These are phyloP conservation scores for Yarrowia galli DNA, from an alignment of 1,139 yeast genomes.

Conservation along the genomic window DNA sequence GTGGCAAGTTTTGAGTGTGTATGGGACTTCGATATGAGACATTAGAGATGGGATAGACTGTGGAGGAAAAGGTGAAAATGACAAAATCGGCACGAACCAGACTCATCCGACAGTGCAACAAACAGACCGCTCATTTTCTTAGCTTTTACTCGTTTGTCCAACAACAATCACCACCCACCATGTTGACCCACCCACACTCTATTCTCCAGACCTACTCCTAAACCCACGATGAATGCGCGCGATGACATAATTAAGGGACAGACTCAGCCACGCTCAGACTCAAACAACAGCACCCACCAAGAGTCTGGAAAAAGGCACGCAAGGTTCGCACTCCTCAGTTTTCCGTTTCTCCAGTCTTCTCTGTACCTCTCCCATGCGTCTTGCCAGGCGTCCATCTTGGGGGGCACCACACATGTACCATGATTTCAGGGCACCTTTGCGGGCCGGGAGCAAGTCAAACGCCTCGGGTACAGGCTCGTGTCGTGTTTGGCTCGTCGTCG, in stretches of 20 bases:
- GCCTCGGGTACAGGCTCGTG: neutral
- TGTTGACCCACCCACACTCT: too few relatives aligned
- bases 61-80: too few relatives aligned
- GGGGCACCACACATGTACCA: conserved; percentile 17
- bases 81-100: too few relatives aligned
- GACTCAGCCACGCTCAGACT: conserved; percentile 1
- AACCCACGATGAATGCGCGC: neutral
- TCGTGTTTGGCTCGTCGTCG: neutral
- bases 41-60: neutral
- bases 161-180: too few relatives aligned
- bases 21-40: neutral
- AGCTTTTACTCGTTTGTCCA: too few relatives aligned
- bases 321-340: neutral
- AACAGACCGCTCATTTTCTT: neutral
- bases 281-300: neutral
- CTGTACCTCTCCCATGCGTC: conserved; percentile 12
- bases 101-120: too few relatives aligned
- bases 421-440: neutral
- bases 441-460: too few relatives aligned
- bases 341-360: conserved; percentile 16
- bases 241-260: neutral
- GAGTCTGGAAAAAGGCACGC: neutral
- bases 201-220: neutral
- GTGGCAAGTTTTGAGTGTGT: neutral
- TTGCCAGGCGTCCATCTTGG: neutral